These are phyloP conservation scores for Chalciporus piperatus DNA, from an alignment of 768 basidiomycete species.

Conservation along the genomic window DNA sequence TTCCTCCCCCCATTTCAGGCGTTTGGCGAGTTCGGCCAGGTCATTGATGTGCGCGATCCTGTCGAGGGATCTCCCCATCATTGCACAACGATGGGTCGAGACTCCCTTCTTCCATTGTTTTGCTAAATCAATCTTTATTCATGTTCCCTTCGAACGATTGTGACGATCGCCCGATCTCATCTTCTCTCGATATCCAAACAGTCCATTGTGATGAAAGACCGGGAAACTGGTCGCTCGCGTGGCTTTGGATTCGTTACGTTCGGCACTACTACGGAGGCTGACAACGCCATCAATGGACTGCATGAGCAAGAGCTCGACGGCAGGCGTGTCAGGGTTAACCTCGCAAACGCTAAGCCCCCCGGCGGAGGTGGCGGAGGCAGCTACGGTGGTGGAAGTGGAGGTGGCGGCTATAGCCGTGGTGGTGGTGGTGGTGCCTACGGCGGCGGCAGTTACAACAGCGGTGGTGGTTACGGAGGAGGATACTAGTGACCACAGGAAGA, in stretches of 20 bases:
- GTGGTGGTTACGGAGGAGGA: conserved; percentile 6
- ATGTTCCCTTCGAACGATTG: conserved; percentile 18
- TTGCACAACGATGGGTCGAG: conserved; percentile 32
- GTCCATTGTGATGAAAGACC: conserved; percentile 43
- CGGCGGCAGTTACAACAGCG: conserved; percentile 6
- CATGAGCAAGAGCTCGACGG: conserved; percentile 56
- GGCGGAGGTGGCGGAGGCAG: conserved; percentile 31
- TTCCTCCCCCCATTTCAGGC: conserved; percentile 27
- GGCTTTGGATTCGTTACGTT: conserved; percentile 57
- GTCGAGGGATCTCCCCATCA: conserved; percentile 29
- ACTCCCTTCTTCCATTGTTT: conserved; percentile 18
- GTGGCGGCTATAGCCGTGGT: conserved; percentile 8
- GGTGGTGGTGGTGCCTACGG: conserved; percentile 13
- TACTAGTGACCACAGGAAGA: conserved; percentile 2
- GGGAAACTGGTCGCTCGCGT: conserved; percentile 56
- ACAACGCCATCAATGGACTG: conserved; percentile 43
- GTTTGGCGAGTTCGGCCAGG: conserved; percentile 42
- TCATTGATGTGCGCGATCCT: conserved; percentile 49
- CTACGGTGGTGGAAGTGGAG: conserved; percentile 8
- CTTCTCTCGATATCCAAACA: conserved; percentile 13
- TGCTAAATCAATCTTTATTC: conserved; percentile 25
- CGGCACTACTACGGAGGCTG: conserved; percentile 32
- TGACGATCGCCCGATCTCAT: conserved; percentile 2
- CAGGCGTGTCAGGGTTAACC: conserved; percentile 52
- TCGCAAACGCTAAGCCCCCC: conserved; percentile 29